Conservation (phyloP, 2,329 filamentous ascomycete genomes). For the Waltergamsia citrina region DNA sequence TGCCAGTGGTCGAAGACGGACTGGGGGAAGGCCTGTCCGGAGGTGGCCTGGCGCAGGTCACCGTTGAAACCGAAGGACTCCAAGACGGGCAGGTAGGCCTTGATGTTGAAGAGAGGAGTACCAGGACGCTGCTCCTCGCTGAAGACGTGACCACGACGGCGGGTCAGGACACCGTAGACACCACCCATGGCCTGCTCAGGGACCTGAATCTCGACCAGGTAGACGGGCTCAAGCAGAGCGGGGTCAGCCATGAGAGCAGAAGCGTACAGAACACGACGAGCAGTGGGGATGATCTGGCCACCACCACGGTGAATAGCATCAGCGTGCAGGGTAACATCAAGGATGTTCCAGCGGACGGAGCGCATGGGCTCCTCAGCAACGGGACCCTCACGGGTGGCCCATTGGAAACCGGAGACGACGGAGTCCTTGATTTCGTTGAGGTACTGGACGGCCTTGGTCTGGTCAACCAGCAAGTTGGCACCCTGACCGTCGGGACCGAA, state of each 20-base stretch:
- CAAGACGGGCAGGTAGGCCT: conserved; percentile 92
- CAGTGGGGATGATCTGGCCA: conserved; percentile 96
- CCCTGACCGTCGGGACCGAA: conserved; percentile 97
- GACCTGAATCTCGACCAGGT: conserved; percentile 98
- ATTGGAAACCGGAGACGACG: conserved; percentile 99
- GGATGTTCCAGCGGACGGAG: conserved; percentile 94
- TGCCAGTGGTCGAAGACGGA: conserved; percentile 99
- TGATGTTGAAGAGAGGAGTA: conserved; percentile 99
- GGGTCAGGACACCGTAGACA: conserved; percentile 98
- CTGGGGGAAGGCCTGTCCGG: conserved; percentile 98
- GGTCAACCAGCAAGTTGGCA: conserved; percentile 97
- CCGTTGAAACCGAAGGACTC: conserved; percentile 99
- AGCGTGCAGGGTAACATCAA: conserved; percentile 98
- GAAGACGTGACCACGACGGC: conserved; percentile 98
- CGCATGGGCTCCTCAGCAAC: conserved; percentile 98
- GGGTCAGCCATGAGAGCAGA: conserved; percentile 85
- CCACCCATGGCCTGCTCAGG: conserved; percentile 98
- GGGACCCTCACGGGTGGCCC: conserved; percentile 96
- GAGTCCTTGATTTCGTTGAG: conserved; percentile 99
- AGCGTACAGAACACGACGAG: conserved; percentile 96
- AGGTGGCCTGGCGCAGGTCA: conserved; percentile 88
- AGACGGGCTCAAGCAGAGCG: conserved; percentile 90
- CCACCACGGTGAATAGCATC: conserved; percentile 99
- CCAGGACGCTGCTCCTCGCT: conserved; percentile 95
- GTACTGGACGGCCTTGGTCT: conserved; percentile 99